Percentiles rank a stretch among this genome's conserved stretches.
These are phyloP conservation scores for Diplodia corticola DNA, from an alignment of 2,329 filamentous ascomycete species.

Conservation along the genomic window DNA sequence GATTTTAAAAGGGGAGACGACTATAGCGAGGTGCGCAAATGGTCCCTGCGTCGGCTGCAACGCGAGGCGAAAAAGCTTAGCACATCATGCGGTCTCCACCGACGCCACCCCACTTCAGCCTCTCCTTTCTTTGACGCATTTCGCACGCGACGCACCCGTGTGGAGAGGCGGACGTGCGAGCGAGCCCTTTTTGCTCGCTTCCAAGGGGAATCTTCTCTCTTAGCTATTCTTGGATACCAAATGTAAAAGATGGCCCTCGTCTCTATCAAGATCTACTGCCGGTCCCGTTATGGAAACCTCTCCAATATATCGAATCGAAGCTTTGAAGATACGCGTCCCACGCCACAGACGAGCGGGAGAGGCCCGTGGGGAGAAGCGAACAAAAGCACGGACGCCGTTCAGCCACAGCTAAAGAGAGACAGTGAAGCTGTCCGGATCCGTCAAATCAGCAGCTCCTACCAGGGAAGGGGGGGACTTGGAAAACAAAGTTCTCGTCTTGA, in stretches of 20 bases:
- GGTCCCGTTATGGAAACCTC: neutral
- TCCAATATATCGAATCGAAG: slow-evolving; percentile 3
- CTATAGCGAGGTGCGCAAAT: neutral
- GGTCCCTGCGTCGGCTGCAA: neutral
- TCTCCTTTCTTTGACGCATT: neutral
- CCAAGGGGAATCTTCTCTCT: neutral
- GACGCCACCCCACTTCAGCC: neutral
- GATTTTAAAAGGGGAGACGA: neutral
- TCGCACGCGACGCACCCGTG: neutral
- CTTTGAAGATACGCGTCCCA: neutral
- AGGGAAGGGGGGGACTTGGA: neutral
- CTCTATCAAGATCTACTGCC: neutral
- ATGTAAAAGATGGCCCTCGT: neutral
- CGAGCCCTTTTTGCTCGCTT: neutral
- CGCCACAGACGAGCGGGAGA: neutral
- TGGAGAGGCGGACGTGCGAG: neutral
- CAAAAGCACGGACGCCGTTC: neutral
- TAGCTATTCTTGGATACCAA: slow-evolving; percentile 10
- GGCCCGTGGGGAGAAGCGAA: neutral
- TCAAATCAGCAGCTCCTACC: neutral
- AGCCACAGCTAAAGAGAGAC: neutral
- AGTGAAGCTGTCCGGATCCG: no score
- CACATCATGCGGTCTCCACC: neutral
- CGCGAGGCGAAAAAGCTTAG: neutral
- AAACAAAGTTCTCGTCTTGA: neutral